Base-by-base conservation (phyloP, 208 protist species). In the Trypanosomatidae sp. region DNA sequence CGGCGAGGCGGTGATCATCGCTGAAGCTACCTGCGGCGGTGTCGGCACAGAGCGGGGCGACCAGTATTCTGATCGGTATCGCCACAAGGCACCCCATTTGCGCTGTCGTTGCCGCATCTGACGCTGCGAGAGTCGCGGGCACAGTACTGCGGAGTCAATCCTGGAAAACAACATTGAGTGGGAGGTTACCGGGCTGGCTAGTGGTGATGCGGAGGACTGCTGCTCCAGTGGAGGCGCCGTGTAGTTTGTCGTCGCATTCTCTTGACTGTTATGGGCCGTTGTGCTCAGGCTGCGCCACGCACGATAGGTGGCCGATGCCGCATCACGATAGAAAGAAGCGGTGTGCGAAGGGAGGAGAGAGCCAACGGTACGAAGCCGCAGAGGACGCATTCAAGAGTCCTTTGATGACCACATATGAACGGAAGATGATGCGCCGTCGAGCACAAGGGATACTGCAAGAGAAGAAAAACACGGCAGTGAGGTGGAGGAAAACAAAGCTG, bases 81-180 rank as follows among this genome's bases (percentile, higher is more conserved):
- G 83, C 88, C 83, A 88, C 59, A 87, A 50, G 28, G 80, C 80
- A 6, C 83, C 86, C 76, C 74, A 86, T 19, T 43, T 68, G 7
- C 76, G 79, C 73, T 87, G 79, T 25, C 86, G 79, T 52, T 93
- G 86, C 7, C 86, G 78, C 71, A 66, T 58, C n/a, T 81, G 69
- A 5, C 84, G 80, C 17, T 80, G 66, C n/a, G 74, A 84, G 0
- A 82, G 77, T 41, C 66, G 58, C 1, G 53, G 36, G 25, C 39
- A 83, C 9, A 59, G 25, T 8, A 62, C 36, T n/a, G 58, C 30
- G 5, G 52, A 43, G 53, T 53, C 52, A 30, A 44, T 3, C 56
- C 36, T 17, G 1, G 69, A 13, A 12, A 17, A 58, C 9, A 25
- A 12, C 25, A 44, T 19, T 5, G 44, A 30, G 4, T n/a, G 52